Percentiles rank a stretch among this genome's conserved stretches.
Conservation (phyloP, 192 early-diverging fungal species). For the Podila horticola region DNA sequence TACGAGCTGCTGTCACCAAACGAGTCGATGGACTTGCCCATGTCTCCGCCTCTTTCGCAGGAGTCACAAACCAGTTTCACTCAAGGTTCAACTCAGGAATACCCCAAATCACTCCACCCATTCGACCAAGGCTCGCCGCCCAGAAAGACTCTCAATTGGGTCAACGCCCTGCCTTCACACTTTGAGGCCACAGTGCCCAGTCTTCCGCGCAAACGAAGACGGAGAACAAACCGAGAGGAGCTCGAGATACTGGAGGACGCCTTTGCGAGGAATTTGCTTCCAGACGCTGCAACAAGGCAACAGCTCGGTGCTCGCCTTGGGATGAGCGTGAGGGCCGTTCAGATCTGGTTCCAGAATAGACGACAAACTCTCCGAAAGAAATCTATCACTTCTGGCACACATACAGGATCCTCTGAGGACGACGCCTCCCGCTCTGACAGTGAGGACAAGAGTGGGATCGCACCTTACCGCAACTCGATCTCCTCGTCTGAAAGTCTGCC, state of each 20-base stretch:
- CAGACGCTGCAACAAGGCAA: conserved; percentile 72
- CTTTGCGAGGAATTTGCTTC: conserved; percentile 76
- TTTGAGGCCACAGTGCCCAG: conserved; percentile 27
- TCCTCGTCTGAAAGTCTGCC: not conserved
- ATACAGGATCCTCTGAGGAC: conserved; percentile 22
- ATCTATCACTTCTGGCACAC: conserved; percentile 9
- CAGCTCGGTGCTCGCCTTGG: conserved; percentile 69
- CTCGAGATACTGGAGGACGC: conserved; percentile 74
- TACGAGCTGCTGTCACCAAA: conserved; percentile 13
- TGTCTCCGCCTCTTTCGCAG: conserved; percentile 34
- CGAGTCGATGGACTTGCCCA: conserved; percentile 11
- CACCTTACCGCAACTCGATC: not conserved
- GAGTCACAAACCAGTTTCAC: conserved; percentile 13
- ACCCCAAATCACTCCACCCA: conserved; percentile 17
- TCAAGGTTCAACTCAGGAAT: conserved; percentile 3
- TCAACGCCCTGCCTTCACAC: conserved; percentile 44
- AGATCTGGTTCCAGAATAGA: conserved; percentile 88
- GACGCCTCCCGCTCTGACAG: conserved; percentile 16
- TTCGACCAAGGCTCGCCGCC: conserved; percentile 26
- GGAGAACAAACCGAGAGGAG: conserved; percentile 69
- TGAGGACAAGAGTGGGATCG: too few species aligned
- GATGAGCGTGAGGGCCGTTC: conserved; percentile 78
- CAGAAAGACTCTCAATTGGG: conserved; percentile 50
- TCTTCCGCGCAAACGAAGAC: conserved; percentile 44
- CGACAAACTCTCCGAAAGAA: conserved; percentile 72